These are phyloP conservation scores for Fusarium sp. DNA, from an alignment of 2,329 filamentous ascomycete genomes.

Conservation along the genomic window DNA sequence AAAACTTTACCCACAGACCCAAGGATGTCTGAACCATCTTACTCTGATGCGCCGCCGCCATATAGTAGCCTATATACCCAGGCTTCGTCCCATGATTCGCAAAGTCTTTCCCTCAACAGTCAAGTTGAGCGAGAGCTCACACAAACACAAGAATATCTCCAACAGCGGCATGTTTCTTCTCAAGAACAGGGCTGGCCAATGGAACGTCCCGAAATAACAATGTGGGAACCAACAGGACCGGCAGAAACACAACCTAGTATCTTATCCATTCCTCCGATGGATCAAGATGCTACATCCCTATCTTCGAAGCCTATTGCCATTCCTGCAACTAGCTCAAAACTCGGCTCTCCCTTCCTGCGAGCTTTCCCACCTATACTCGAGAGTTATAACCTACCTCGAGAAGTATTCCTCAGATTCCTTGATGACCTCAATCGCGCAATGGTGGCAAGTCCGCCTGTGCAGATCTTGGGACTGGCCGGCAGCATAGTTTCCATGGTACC, in stretches of 20 bases:
- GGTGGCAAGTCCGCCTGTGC: neutral
- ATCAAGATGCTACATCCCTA: neutral
- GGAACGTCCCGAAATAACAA: too few relatives aligned
- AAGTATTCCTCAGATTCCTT: slow-evolving; percentile 5
- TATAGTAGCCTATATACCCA: neutral
- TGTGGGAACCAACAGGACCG: neutral
- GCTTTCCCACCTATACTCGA: neutral
- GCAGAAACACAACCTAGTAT: rapidly evolving
- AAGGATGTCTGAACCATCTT: neutral
- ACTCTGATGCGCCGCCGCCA: neutral
- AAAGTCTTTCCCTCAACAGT: too few relatives aligned
- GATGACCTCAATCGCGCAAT: slow-evolving; percentile 1
- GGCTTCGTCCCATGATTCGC: too few relatives aligned
- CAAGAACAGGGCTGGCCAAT: too few relatives aligned
- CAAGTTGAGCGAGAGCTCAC: too few relatives aligned
- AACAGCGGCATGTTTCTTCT: too few relatives aligned
- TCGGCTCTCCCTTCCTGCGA: neutral
- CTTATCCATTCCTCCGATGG: rapidly evolving
- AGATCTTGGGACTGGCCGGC: neutral
- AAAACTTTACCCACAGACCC: too few relatives aligned
- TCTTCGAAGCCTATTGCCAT: neutral
- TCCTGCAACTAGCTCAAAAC: neutral
- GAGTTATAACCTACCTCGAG: neutral
- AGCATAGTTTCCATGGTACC: neutral
- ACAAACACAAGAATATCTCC: too few relatives aligned